Base-by-base conservation (phyloP, 2,329 filamentous ascomycete species). In the Lachnellula suecica region DNA sequence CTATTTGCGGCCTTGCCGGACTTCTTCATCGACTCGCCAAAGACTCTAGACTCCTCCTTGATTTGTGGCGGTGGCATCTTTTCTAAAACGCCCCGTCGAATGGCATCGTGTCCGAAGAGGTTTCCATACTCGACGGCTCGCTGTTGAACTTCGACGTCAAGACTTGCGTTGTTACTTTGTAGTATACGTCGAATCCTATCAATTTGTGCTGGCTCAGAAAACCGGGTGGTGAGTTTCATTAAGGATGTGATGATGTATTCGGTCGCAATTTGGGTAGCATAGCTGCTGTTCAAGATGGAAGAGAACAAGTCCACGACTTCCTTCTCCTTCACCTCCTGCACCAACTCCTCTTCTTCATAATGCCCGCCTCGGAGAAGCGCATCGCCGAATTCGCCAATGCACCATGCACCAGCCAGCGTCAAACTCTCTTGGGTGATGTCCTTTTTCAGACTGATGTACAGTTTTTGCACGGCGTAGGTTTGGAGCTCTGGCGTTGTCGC, bases 61-160 rank as follows among this genome's bases (percentile, higher is more conserved):
- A 99, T 97, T 70, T 97, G 93, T 8, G 94, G 94, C 2, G 94
- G 84, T 7, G 94, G 94, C 95, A 99, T 99, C 70, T 94, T 95
- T 73, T 99, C 94, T 10, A 99, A 76, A 2, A 99, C 94, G 52
- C 94, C 94, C 54, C 82, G 83, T 49, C 93, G 85, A 51, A 99
- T 89, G 54, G 91, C 79, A 62, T 99, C 92, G 64, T 91, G 91
- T 1, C 83, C 83, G 65, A 99, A 97, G n/a, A 99, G 78, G 66
- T 97, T 97, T 53, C 86, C 84, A 65, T 97, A 99, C 70, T 99
- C 94, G 19, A 96, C 92, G 4, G 93, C 89, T 68, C 94, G 85
- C 71, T 99, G 94, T 70, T 99, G 95, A 22, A 97, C 88, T 70
- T 99, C 94, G 23, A 97, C 87, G 65, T 96, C 93, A 47, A 99